A percentile compares a stretch with the other conserved stretches of the same genome.
Evolutionary conservation across 257 asterid species (phyloP).

Genomic region (Lavandula angustifolia): DNA sequence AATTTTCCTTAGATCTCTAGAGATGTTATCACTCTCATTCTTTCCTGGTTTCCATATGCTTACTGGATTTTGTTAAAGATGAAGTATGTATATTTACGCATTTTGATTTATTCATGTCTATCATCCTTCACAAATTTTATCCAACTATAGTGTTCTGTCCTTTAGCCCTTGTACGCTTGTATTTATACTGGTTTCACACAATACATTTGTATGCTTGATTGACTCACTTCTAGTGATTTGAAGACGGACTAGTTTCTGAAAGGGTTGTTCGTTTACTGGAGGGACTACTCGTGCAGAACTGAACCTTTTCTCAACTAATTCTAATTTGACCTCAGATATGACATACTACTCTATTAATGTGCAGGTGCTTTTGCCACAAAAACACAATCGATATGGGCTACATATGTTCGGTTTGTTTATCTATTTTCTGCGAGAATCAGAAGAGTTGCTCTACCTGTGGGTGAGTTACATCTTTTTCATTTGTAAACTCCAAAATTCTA

Average conservation of each 20-base stretch:
- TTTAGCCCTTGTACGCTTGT: background rate
- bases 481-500: constrained; percentile 5
- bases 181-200: background rate
- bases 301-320: background rate
- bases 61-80: background rate
- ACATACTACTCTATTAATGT: constrained; percentile 14
- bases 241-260: constrained; percentile 11
- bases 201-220: background rate
- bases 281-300: background rate
- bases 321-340: background rate
- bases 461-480: constrained; percentile 46
- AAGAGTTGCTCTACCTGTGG: constrained; percentile 93
- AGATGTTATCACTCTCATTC: background rate
- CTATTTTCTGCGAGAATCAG: constrained; percentile 91
- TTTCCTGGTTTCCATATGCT: constrained; percentile 9
- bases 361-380: constrained; percentile 96
- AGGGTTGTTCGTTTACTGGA: background rate
- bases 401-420: constrained; percentile 90
- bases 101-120: background rate
- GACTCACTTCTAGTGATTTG: background rate
- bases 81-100: background rate
- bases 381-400: constrained; percentile 89
- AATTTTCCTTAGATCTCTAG: background rate
- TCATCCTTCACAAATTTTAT: background rate
- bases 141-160: background rate